Evolutionary conservation across 2,329 filamentous ascomycete species (phyloP), one percentile per base, ranked within the genome.

Genomic region (Ophiognomonia clavigignenti-juglandacearum): DNA sequence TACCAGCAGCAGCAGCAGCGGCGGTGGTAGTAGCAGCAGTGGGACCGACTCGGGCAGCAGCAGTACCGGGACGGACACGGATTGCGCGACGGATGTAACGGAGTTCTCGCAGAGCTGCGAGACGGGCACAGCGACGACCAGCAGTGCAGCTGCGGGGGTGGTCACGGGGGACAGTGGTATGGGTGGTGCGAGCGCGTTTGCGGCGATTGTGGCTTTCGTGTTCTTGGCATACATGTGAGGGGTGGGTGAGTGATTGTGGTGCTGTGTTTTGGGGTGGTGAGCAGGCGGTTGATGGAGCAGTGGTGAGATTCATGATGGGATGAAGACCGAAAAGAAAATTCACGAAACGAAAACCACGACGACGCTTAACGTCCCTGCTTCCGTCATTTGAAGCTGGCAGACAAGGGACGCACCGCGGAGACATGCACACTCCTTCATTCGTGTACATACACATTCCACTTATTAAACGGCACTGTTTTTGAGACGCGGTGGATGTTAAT

Each of bases 111-210:
- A 64, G 62, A 67, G 56, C 45, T 56, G 54, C 11, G 59, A 63
- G 46, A 57, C 57, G 50, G 54, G 61, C 9, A 61, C 63, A 18
- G 59, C 60, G 9, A 70, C 66, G 39, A 59, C 54, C 39, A 56
- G 58, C 14, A 18, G 14, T 13, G 4, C 13, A 5, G 31, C n/a
- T 57, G 18, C 51, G 19, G 16, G n/a, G 43, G 43, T 61, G 42
- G 49, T 53, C 14, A 53, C 48, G 11, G 44, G 38, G 32, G 16
- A 29, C 13, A 7, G 43, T 43, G n/a, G 58, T 63, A 43, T 51
- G 59, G 39, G 56, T 58, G 61, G 64, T 1, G 61, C 59, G n/a
- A 67, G 65, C 43, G 65, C 61, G 4, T 61, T 69, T 45, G 65
- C 64, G 4, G 64, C 61, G 9, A 54, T 68, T 6, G 50, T 67